phyloP scores from a whole-genome alignment of 192 early-diverging fungal genomes.

The Gamsiella multidivaricata region DNA sequence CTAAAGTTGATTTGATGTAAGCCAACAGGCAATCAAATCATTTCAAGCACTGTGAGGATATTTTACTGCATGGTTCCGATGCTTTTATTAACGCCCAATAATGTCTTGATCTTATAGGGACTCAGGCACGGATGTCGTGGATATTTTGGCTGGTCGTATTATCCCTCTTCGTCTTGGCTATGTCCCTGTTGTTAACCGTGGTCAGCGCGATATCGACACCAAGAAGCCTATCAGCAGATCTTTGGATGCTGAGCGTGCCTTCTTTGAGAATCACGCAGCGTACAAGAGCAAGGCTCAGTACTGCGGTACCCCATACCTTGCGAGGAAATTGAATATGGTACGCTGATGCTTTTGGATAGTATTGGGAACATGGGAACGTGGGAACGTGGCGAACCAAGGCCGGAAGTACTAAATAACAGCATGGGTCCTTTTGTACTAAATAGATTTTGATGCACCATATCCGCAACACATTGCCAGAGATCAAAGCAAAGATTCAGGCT shows the following conservation, averaged over 20 bases:
- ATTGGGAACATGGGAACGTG: too few relatives aligned
- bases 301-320: conserved; percentile 98
- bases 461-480: conserved; percentile 96
- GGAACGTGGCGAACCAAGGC: too few relatives aligned
- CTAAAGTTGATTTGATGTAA: conserved; percentile 98
- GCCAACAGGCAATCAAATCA: neutral
- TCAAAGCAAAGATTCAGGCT: conserved; percentile 95
- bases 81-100: too few relatives aligned
- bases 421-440: too few relatives aligned
- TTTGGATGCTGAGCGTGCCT: conserved; percentile 88
- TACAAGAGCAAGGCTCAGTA: conserved; percentile 98
- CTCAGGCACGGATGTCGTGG: conserved; percentile 98
- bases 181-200: conserved; percentile 99
- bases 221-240: conserved; percentile 91
- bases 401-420: too few relatives aligned
- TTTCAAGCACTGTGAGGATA: neutral
- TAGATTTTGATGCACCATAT: conserved; percentile 99
- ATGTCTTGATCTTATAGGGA: conserved; percentile 66
- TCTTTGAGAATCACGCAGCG: conserved; percentile 95
- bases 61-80: neutral
- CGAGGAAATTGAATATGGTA: conserved; percentile 97
- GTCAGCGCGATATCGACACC: conserved; percentile 96
- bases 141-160: conserved; percentile 96
- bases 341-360: neutral
- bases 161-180: conserved; percentile 97